Conservation (phyloP, 441 rosid genomes). For the Melianthus villosus region DNA sequence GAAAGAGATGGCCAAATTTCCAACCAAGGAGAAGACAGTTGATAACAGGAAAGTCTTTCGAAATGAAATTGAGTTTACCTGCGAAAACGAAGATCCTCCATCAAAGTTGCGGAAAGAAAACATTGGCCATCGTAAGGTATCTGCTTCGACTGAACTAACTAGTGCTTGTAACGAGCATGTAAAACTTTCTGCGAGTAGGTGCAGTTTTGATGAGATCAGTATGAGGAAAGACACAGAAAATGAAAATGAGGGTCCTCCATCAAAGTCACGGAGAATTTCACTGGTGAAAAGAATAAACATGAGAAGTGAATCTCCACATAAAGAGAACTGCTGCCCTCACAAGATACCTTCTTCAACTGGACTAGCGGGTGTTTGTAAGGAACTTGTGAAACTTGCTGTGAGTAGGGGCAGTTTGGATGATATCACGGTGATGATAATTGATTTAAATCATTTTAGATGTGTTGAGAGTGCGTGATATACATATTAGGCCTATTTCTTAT, state of each 20-base stretch:
- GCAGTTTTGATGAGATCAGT: no score
- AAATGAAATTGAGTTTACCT: slow-evolving; percentile 21
- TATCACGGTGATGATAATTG: slow-evolving; percentile 61
- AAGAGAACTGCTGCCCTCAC: slow-evolving; percentile 19
- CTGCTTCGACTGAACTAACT: no score
- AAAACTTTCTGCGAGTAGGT: no score
- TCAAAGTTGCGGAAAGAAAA: slow-evolving; percentile 32
- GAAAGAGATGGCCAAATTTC: slow-evolving; percentile 18
- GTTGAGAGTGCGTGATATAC: no score
- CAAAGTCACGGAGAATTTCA: slow-evolving; percentile 35
- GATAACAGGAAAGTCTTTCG: slow-evolving; percentile 15
- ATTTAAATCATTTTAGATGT: slow-evolving; percentile 33
- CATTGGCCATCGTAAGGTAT: no score
- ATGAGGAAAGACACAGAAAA: slow-evolving; percentile 19
- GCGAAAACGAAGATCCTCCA: slow-evolving; percentile 40
- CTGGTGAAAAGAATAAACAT: slow-evolving; percentile 23
- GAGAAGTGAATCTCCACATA: slow-evolving; percentile 17
- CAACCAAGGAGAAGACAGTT: slow-evolving; percentile 12
- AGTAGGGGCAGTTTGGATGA: slow-evolving; percentile 69
- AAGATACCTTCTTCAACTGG: slow-evolving; percentile 14
- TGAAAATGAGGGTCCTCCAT: slow-evolving; percentile 40
- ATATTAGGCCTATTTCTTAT: no score
- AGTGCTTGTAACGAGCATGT: no score
- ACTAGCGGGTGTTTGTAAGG: slow-evolving; percentile 45
- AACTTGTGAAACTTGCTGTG: slow-evolving; percentile 46